phyloP scores from a whole-genome alignment of 345 rosid genomes.

The Lepidium sativum region DNA sequence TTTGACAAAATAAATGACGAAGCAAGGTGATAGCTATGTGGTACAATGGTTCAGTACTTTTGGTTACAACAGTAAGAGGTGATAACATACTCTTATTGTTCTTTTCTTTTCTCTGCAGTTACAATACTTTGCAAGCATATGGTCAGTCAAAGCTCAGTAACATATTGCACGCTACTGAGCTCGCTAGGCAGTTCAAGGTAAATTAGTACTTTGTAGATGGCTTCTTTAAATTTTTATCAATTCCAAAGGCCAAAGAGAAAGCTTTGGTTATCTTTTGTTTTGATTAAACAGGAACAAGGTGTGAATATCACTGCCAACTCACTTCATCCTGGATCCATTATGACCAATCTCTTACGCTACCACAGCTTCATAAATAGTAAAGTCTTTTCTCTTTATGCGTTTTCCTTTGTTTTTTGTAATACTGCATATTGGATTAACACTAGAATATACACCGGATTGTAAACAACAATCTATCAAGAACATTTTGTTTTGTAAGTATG shows the following conservation, averaged over 20 bases:
- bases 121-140: constrained; percentile 41
- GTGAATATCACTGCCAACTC: constrained; percentile 58
- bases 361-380: constrained; percentile 37
- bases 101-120: constrained; percentile 28
- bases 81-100: neutral
- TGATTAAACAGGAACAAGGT: constrained; percentile 47
- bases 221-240: neutral
- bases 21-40: constrained; percentile 38
- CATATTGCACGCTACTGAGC: constrained; percentile 80
- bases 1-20: constrained; percentile 56
- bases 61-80: neutral
- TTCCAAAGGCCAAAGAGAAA: neutral
- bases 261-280: constrained; percentile 13
- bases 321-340: constrained; percentile 66
- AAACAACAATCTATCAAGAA: neutral
- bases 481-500: neutral
- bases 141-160: constrained; percentile 80
- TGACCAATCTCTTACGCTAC: constrained; percentile 55
- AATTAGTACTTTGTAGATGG: neutral
- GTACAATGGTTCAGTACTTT: neutral
- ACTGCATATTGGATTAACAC: neutral
- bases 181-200: constrained; percentile 65
- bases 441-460: neutral
- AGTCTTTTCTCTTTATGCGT: neutral
- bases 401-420: neutral